Evolutionary conservation across 2,329 filamentous ascomycete genomes (phyloP).

Genomic region (Sporothrix curviconia): DNA sequence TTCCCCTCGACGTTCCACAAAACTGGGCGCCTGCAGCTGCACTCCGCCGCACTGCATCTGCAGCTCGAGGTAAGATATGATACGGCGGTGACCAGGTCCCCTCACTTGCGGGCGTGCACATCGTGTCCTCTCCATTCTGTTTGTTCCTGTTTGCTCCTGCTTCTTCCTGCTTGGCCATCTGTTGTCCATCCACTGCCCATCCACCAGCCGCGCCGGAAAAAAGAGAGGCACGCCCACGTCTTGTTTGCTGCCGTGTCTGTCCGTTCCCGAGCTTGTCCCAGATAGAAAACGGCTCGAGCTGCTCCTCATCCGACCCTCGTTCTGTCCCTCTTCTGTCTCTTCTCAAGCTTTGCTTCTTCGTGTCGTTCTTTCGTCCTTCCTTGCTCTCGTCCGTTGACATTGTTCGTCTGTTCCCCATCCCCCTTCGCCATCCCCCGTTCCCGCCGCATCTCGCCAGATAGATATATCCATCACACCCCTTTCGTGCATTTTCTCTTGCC

Average conservation of each 20-base stretch:
- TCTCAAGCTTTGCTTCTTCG: neutral
- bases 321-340: neutral
- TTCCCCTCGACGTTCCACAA: slow-evolving; percentile 1
- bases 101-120: too few species aligned
- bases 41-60: slow-evolving; percentile 4
- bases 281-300: slow-evolving; percentile 13
- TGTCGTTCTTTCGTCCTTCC: neutral
- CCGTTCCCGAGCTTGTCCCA: neutral
- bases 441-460: too few species aligned
- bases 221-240: slow-evolving; percentile 7
- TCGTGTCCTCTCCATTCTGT: neutral
- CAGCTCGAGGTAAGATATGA: too few species aligned
- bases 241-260: neutral
- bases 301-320: slow-evolving; percentile 7
- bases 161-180: neutral
- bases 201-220: neutral
- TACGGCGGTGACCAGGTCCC: too few species aligned
- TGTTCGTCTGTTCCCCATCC: too few species aligned
- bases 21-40: slow-evolving; percentile 7
- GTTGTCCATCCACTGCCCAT: neutral
- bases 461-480: too few species aligned
- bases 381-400: too few species aligned
- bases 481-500: neutral
- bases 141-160: neutral
- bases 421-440: too few species aligned